Percentiles rank a stretch among this genome's conserved stretches.
Conservation (phyloP, 2,329 filamentous ascomycete genomes). For the Huntiella savannae region DNA sequence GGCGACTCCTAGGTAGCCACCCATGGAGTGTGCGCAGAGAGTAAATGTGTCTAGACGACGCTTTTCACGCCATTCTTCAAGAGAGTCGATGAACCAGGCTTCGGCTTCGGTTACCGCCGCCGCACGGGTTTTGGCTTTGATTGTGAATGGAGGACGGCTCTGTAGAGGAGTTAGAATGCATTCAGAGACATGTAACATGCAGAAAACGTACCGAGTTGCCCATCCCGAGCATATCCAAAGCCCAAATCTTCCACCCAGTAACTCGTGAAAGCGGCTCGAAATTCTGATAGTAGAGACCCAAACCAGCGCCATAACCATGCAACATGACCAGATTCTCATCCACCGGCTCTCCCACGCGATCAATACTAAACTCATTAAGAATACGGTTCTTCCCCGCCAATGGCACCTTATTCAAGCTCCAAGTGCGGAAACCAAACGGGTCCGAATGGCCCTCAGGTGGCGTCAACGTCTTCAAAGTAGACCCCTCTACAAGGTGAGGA, state of each 20-base stretch:
- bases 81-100: conserved; percentile 84
- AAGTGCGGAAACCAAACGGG: conserved; percentile 67
- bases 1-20: conserved; percentile 84
- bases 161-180: not conserved
- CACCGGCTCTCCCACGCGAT: conserved; percentile 57
- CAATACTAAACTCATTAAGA: conserved; percentile 83
- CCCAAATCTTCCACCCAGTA: conserved; percentile 73
- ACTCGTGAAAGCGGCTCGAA: conserved; percentile 70
- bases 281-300: conserved; percentile 98
- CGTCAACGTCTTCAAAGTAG: conserved; percentile 26
- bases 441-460: conserved; percentile 34
- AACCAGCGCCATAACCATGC: conserved; percentile 86
- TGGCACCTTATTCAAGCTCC: conserved; percentile 69
- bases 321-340: conserved; percentile 87
- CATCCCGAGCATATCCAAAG: conserved; percentile 90
- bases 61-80: conserved; percentile 87
- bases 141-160: conserved; percentile 62
- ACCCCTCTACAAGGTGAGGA: conserved; percentile 60
- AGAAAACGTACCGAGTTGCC: conserved; percentile 42
- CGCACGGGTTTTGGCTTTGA: conserved; percentile 62
- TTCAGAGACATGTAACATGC: not conserved
- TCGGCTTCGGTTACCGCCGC: conserved; percentile 77
- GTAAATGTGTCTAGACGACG: conserved; percentile 87
- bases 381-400: conserved; percentile 72
- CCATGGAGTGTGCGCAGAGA: conserved; percentile 77